Base-by-base conservation (phyloP, 176 grass and related monocot species). In the Areca catechu region DNA sequence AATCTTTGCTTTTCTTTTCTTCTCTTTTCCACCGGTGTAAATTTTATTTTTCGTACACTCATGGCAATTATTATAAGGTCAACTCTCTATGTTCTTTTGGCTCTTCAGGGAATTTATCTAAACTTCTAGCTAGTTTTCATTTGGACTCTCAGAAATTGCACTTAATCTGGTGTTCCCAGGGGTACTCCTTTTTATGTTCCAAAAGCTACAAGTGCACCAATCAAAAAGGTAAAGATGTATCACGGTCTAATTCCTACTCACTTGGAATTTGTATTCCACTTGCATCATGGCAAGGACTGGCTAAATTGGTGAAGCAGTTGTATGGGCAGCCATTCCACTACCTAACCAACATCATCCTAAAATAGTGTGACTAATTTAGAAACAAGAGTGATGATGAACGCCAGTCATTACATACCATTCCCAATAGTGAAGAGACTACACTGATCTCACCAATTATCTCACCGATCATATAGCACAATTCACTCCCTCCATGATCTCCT, bases 221-320 rank as follows among this genome's bases (percentile, higher is more conserved):
- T 82, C 66, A 83, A 71, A 75, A 97, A 47, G 86, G 86, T 86
- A 16, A 75, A 85, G 69, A 88, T 91, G 83, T 97, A 72, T 75
- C 73, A 60, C 25, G 66, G 88, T 30, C 81, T 69, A 21, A 70
- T 97, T 69, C 87, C 87, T 72, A 21, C 81, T 70, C 65, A 74
- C 30, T 19, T n/a, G 21, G 43, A 55, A 47, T 97, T 80, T 54
- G 54, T 77, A 74, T 97, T 56, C 78, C 78, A 75, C 80, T 75
- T 71, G 88, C 75, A 71, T 82, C 83, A 34, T 91, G 86, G 83
- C 62, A 88, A 59, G 86, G 71, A 56, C 80, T 97, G 1, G 69
- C 67, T 51, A 72, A 82, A 73, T 88, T 80, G 2, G n/a, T 96
- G 60, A 96, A 96, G 73, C 71, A 63, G 37, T 62, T 96, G 37